These are phyloP conservation scores for Ulmus americana DNA, from an alignment of 331 rosid species.

Conservation along the genomic window DNA sequence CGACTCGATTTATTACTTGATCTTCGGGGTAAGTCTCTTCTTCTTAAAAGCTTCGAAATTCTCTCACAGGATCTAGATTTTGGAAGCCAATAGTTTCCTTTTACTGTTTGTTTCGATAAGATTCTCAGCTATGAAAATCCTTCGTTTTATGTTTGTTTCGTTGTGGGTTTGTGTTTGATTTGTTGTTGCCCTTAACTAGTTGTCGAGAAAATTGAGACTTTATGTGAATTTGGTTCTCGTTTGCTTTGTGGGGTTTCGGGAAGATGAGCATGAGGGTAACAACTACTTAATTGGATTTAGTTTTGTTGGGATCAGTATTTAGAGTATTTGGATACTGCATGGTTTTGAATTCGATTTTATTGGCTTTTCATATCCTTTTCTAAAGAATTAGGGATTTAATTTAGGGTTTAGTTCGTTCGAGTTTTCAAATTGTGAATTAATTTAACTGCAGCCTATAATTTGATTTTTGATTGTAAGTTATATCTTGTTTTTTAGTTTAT, in stretches of 20 bases:
- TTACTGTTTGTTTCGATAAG: background rate
- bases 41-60: background rate
- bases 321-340: background rate
- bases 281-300: background rate
- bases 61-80: conserved; percentile 15
- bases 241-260: background rate
- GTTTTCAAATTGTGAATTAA: background rate
- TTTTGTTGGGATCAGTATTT: background rate
- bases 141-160: conserved; percentile 1
- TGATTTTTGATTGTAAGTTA: background rate
- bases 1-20: background rate
- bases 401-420: background rate
- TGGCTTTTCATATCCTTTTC: background rate
- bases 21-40: conserved; percentile 16
- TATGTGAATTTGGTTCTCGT: background rate
- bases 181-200: background rate
- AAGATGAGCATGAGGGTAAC: background rate
- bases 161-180: background rate
- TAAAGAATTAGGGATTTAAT: background rate
- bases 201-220: background rate
- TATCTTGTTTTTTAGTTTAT: background rate
- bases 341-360: background rate
- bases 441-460: background rate
- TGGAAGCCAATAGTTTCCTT: background rate
- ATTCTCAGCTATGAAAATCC: background rate